phyloP scores from a whole-genome alignment of 2,329 filamentous ascomycete genomes.

The Botrytis cinerea region DNA sequence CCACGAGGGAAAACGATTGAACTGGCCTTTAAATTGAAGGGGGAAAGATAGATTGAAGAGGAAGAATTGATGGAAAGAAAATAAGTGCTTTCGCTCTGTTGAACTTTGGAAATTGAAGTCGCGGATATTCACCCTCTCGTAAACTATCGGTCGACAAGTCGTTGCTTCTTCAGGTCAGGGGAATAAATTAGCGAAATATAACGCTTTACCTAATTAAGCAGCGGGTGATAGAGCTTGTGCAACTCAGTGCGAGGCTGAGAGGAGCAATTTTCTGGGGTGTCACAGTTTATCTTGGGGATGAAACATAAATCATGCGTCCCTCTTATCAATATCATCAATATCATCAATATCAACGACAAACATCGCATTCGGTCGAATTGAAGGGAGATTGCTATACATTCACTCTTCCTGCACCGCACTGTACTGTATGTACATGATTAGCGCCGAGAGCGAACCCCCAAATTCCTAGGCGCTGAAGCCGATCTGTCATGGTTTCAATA shows the following conservation, averaged over 20 bases:
- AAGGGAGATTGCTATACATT: background rate
- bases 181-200: constrained; percentile 35
- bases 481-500: background rate
- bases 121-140: constrained; percentile 30
- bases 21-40: background rate
- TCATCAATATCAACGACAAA: background rate
- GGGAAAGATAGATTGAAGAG: background rate
- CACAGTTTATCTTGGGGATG: background rate
- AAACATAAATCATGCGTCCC: background rate
- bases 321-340: constrained; percentile 4
- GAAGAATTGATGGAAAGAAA: constrained; percentile 20
- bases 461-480: no score
- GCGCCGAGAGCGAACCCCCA: background rate
- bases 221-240: constrained; percentile 14
- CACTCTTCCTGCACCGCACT: background rate
- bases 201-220: constrained; percentile 23
- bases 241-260: constrained; percentile 22
- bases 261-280: constrained; percentile 19
- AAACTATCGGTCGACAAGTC: constrained; percentile 35
- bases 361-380: background rate
- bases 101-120: constrained; percentile 21
- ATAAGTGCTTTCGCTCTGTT: constrained; percentile 6
- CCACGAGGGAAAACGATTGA: constrained; percentile 16
- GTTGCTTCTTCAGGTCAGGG: constrained; percentile 35
- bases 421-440: background rate